These are phyloP conservation scores for Allantophomopsis cytisporea DNA, from an alignment of 2,329 filamentous ascomycete genomes.

Conservation along the genomic window DNA sequence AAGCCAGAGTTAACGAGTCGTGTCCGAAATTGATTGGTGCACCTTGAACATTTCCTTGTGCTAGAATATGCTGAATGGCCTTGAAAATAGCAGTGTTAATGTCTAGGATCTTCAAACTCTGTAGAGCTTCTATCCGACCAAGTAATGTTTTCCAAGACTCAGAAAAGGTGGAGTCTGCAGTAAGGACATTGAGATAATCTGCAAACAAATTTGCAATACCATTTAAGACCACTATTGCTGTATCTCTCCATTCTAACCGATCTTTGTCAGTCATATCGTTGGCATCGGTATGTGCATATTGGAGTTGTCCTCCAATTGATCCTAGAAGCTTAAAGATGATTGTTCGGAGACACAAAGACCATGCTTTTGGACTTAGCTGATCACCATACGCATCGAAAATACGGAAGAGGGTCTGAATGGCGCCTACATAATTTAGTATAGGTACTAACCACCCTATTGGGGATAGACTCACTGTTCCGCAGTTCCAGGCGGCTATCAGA, in stretches of 20 bases:
- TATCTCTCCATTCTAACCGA: slow-evolving; percentile 55
- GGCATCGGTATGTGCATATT: slow-evolving; percentile 19
- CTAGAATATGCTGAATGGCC: slow-evolving; percentile 50
- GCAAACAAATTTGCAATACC: slow-evolving; percentile 62
- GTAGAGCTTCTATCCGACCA: slow-evolving; percentile 48
- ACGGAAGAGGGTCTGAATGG: slow-evolving; percentile 78
- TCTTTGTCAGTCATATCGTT: slow-evolving; percentile 23
- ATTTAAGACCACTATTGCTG: slow-evolving; percentile 58
- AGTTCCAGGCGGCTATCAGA: slow-evolving; percentile 61
- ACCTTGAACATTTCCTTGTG: slow-evolving; percentile 27
- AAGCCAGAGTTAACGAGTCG: slow-evolving; percentile 43
- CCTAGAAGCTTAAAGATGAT: slow-evolving; percentile 70
- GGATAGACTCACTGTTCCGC: slow-evolving; percentile 48
- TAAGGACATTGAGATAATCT: slow-evolving; percentile 63
- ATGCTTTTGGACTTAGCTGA: slow-evolving; percentile 62
- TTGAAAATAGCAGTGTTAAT: slow-evolving; percentile 61
- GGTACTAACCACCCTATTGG: slow-evolving; percentile 21
- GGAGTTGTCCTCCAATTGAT: slow-evolving; percentile 48
- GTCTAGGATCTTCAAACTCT: slow-evolving; percentile 51
- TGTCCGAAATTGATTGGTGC: slow-evolving; percentile 13
- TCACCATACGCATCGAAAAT: slow-evolving; percentile 90
- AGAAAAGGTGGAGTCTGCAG: slow-evolving; percentile 51
- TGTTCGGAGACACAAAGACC: slow-evolving; percentile 69
- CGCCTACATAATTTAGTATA: slow-evolving; percentile 32
- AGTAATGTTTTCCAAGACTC: slow-evolving; percentile 66